Base-by-base conservation (phyloP, 2,329 filamentous ascomycete genomes). In the Aureobasidium zeae region DNA sequence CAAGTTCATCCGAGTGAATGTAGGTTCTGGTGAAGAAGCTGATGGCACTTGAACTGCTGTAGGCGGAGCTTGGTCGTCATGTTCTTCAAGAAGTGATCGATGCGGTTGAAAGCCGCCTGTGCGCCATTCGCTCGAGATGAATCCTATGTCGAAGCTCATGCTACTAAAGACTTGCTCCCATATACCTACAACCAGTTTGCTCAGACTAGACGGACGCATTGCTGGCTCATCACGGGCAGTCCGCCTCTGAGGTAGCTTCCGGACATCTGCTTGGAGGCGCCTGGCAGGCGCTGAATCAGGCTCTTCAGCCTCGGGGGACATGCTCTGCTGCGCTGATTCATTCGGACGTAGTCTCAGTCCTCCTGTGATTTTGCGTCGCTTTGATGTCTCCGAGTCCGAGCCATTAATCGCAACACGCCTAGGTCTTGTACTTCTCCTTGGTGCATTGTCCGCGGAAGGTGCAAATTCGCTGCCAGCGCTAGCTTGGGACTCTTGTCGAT, bases 141-240 rank as follows among this genome's bases (percentile, higher is more conserved):
- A 49, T 50, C 63, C 59, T 2, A 63, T 64, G 48, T 68, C 64
- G 10, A 68, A 50, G 28, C 58, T 61, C 32, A 65, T 55, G n/a
- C 59, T 61, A 12, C 63, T 60, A 49, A 66, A 68, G 1, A 73
- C 56, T 45, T 68, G 67, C 39, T 71, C 64, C 69, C 69, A 73
- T 12, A 72, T 69, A 3, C 69, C 69, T 16, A 63, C 59, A 33
- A 72, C 64, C 31, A 72, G 58, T 47, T 71, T 72, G 47, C 70
- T 66, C 12, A 68, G 52, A 4, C 65, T 70, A 0, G 68, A 69
- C 1, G 68, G 68, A 45, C 69, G 63, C 37, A 71, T 56, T 8
- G 61, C 61, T 3, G 29, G 41, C 24, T 44, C 41, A 15, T 44
- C 41, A 10, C 26, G 19, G 3, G 31, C 19, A 1, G 65, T 63